Evolutionary conservation across 2,329 filamentous ascomycete genomes (phyloP).

Genomic region (Arthrinium puccinioides): DNA sequence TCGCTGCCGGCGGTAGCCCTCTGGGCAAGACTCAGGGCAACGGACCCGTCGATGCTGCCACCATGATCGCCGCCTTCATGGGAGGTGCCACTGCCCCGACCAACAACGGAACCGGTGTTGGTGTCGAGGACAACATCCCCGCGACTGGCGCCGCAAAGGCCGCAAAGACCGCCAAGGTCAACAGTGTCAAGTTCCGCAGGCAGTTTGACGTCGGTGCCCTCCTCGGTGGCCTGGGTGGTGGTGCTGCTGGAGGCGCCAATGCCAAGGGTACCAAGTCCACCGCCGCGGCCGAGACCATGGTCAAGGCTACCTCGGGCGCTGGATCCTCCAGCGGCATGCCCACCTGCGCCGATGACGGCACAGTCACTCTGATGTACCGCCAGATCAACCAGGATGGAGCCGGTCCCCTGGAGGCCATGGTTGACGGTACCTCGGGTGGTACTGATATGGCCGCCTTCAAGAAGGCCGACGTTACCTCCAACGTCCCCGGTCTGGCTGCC

Average conservation of each 20-base stretch:
- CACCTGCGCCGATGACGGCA: conserved; percentile 52
- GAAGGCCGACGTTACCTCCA: conserved; percentile 47
- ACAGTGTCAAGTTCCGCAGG: conserved; percentile 16
- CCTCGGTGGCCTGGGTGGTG: conserved; percentile 18
- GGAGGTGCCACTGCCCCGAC: conserved; percentile 29
- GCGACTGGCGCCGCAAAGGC: conserved; percentile 3
- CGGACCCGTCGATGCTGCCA: conserved; percentile 49
- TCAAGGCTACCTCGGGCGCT: conserved; percentile 45
- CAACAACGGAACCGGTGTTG: conserved; percentile 29
- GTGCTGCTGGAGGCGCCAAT: conserved; percentile 20
- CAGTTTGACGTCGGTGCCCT: conserved; percentile 18
- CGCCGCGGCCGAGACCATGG: conserved; percentile 37
- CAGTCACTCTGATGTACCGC: conserved; percentile 57
- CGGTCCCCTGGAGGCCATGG: conserved; percentile 51
- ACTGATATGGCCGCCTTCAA: conserved; percentile 54
- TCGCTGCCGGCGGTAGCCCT: conserved; percentile 45
- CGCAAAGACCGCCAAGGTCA: conserved; percentile 9
- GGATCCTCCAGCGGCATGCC: conserved; percentile 50
- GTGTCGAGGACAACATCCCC: conserved; percentile 37
- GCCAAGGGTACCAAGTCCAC: conserved; percentile 36
- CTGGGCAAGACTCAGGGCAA: conserved; percentile 58
- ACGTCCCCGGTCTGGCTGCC: conserved; percentile 53
- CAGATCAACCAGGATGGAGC: conserved; percentile 68
- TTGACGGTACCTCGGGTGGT: conserved; percentile 58
- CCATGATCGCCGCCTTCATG: conserved; percentile 56